A percentile compares a stretch with the other conserved stretches of the same genome.
Evolutionary conservation across 495 filamentous ascomycete species (phyloP).

Genomic region (Alectoria sarmentosa): DNA sequence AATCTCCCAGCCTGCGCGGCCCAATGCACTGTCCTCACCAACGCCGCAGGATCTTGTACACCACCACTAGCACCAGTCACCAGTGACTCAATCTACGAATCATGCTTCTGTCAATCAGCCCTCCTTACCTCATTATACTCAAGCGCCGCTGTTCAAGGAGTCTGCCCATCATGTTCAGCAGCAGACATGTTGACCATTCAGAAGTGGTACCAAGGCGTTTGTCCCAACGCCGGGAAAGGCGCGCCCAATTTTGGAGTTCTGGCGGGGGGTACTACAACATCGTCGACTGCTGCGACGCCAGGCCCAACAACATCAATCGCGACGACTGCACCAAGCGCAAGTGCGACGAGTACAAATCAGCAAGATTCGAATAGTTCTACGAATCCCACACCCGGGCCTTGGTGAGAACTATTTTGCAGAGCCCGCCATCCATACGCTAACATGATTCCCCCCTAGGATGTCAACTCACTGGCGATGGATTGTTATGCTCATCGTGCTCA

Average conservation of each 20-base stretch:
- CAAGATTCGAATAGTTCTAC: slow-evolving; percentile 8
- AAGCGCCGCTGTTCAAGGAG: slow-evolving; percentile 26
- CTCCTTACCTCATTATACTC: slow-evolving; percentile 37
- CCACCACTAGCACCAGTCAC: slow-evolving; percentile 22
- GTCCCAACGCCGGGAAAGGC: slow-evolving; percentile 26
- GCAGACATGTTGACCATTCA: slow-evolving; percentile 31
- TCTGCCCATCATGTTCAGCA: slow-evolving; percentile 21
- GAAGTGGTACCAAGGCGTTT: slow-evolving; percentile 45
- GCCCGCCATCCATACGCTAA: background rate
- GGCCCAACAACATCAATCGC: slow-evolving; percentile 24
- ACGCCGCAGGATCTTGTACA: slow-evolving; percentile 42
- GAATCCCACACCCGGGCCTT: slow-evolving; percentile 15
- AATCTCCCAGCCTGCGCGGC: slow-evolving; percentile 46
- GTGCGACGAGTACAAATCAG: slow-evolving; percentile 14
- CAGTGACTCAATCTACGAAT: slow-evolving; percentile 37
- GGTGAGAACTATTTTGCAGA: slow-evolving; percentile 14
- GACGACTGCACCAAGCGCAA: slow-evolving; percentile 25
- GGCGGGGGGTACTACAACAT: slow-evolving; percentile 21
- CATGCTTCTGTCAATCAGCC: slow-evolving; percentile 50
- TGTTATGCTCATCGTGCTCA: slow-evolving; percentile 47
- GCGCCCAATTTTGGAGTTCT: slow-evolving; percentile 20
- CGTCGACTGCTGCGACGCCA: slow-evolving; percentile 20
- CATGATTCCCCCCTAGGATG: slow-evolving; percentile 34
- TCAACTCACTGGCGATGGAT: slow-evolving; percentile 47
- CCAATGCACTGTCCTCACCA: slow-evolving; percentile 37